phyloP scores from a whole-genome alignment of 208 protist genomes.

The Trypanosoma boissoni region DNA sequence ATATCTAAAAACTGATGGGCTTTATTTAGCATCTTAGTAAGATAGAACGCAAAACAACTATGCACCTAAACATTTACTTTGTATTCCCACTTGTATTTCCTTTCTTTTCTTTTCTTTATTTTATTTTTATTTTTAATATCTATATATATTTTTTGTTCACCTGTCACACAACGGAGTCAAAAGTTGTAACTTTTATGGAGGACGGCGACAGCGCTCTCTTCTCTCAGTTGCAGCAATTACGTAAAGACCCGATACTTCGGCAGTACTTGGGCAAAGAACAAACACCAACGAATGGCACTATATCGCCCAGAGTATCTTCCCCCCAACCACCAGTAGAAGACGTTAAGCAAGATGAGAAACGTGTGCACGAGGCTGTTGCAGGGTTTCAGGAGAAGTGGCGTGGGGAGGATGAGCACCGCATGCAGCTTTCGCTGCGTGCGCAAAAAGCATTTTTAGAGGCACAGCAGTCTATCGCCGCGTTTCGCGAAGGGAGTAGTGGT shows the following conservation, averaged over 20 bases:
- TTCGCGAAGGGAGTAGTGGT: not conserved
- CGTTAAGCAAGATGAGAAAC: too few species aligned
- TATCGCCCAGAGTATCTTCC: too few species aligned
- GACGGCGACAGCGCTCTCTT: too few species aligned
- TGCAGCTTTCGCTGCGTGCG: not conserved
- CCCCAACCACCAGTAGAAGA: too few species aligned
- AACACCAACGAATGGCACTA: too few species aligned
- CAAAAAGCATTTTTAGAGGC: not conserved
- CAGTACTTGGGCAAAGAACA: not conserved
- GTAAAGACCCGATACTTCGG: not conserved
- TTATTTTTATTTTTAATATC: not conserved
- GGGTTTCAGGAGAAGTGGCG: not conserved
- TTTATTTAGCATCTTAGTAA: too few species aligned
- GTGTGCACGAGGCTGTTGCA: not conserved
- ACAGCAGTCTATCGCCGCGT: not conserved
- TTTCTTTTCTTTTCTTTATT: conserved; percentile 1
- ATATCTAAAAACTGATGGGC: too few species aligned
- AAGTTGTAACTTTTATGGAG: too few species aligned
- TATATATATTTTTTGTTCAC: too few species aligned
- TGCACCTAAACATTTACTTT: too few species aligned
- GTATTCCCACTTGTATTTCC: conserved; percentile 6
- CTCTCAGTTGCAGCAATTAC: not conserved
- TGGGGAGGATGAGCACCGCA: not conserved
- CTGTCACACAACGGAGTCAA: too few species aligned
- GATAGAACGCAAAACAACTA: too few species aligned